A percentile compares a stretch with the other conserved stretches of the same genome.
phyloP scores from a whole-genome alignment of 106 monocot species.

The Dactylorhiza incarnata region DNA sequence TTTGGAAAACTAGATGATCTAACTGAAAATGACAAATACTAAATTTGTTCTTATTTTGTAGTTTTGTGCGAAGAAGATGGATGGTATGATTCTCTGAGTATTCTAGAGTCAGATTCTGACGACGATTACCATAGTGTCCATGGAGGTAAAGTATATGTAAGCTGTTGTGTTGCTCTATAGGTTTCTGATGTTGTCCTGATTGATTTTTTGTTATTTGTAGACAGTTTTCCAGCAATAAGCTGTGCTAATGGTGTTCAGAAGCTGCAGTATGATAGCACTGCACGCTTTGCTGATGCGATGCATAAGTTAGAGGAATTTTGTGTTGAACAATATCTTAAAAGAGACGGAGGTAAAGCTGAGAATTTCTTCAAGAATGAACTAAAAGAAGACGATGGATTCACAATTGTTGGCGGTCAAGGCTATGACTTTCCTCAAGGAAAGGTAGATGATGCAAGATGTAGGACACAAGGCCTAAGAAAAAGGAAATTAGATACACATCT shows the following conservation, averaged over 20 bases:
- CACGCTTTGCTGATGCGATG: constrained; percentile 25
- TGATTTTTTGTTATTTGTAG: constrained; percentile 19
- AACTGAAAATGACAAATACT: constrained; percentile 1
- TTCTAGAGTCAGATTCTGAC: constrained; percentile 42
- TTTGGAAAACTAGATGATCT: neutral
- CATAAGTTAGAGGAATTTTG: constrained; percentile 22
- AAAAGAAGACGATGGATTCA: constrained; percentile 4
- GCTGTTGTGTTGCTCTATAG: neutral
- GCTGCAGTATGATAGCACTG: constrained; percentile 23
- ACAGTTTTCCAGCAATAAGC: constrained; percentile 36
- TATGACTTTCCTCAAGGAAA: constrained; percentile 27
- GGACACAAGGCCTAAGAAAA: constrained; percentile 11
- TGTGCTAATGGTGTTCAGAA: constrained; percentile 18
- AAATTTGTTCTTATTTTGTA: constrained; percentile 6
- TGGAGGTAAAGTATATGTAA: constrained; percentile 30
- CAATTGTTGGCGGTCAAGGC: neutral
- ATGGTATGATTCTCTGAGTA: constrained; percentile 57
- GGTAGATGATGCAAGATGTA: constrained; percentile 18
- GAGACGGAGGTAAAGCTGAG: constrained; percentile 16
- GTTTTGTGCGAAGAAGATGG: constrained; percentile 45
- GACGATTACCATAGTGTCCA: constrained; percentile 53
- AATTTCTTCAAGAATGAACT: constrained; percentile 4
- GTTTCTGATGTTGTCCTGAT: neutral
- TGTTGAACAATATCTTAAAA: constrained; percentile 12
- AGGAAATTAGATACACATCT: constrained; percentile 17